A percentile compares a stretch with the other conserved stretches of the same genome.
Conservation (phyloP, 495 filamentous ascomycete genomes). For the Bathelium albidoporum region DNA sequence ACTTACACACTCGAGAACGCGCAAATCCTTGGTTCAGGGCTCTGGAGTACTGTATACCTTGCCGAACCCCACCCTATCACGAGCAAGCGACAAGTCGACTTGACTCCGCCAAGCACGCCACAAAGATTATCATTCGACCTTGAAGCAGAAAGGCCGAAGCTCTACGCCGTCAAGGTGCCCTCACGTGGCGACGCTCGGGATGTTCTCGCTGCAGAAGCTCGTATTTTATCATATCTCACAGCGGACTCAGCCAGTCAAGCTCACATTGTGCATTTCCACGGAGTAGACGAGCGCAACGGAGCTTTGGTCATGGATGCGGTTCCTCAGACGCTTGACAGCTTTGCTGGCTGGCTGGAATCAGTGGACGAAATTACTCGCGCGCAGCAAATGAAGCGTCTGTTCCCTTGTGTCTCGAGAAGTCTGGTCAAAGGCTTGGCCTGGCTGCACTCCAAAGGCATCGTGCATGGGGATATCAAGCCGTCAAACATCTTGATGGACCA, state of each 20-base stretch:
- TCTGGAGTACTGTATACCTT: constrained; percentile 53
- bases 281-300: constrained; percentile 38
- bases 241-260: constrained; percentile 26
- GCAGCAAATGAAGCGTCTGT: constrained; percentile 15
- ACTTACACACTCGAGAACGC: constrained; percentile 24
- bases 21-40: constrained; percentile 39
- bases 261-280: constrained; percentile 47
- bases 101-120: constrained; percentile 43
- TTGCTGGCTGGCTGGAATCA: constrained; percentile 30
- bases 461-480: constrained; percentile 52
- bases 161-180: constrained; percentile 47
- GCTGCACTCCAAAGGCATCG: constrained; percentile 38
- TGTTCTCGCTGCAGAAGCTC: constrained; percentile 44
- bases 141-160: constrained; percentile 18
- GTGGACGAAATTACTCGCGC: constrained; percentile 17
- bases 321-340: constrained; percentile 40
- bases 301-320: constrained; percentile 47
- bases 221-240: constrained; percentile 41
- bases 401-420: constrained; percentile 35
- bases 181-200: constrained; percentile 37
- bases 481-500: constrained; percentile 40
- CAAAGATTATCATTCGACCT: constrained; percentile 8
- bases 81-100: constrained; percentile 3
- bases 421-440: constrained; percentile 43
- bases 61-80: constrained; percentile 18